Evolutionary conservation across 306 rosid genomes (phyloP), one percentile per base, ranked within the genome.

Genomic region (Rubus idaeus): DNA sequence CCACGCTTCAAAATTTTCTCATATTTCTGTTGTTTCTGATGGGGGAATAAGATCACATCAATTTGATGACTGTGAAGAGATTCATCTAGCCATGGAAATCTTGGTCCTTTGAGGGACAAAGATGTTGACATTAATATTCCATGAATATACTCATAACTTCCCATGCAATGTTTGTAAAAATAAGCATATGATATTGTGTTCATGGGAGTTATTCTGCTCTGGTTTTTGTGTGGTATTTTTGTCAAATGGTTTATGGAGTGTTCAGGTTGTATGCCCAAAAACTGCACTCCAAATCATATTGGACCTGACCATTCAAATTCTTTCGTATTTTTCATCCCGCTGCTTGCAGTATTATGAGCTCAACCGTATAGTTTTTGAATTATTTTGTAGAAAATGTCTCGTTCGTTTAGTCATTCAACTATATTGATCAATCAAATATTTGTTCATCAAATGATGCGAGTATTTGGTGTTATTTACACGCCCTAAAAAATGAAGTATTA

Each of bases 1-100:
- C 78, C 79, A 68, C 62, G 73, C 80, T 80, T 50, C 67, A 37
- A 53, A 78, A 47, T 73, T 82, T 84, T 80, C 46, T 40, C 73
- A 35, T 55, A 69, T 49, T 79, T 73, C 78, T 78, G 70, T 50
- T 71, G 57, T 66, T 70, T 73, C 39, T 12, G 77, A 74, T n/a
- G 64, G 82, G 71, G 81, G 82, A 75, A 73, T 88, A 76, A 84
- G 86, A 79, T 80, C 83, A 75, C 83, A 86, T 86, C 84, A 65
- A 70, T 78, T 79, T 55, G 88, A 84, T 85, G 72, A 62, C 70
- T 67, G n/a, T 21, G 65, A 77, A 55, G 84, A 60, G 68, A 68
- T 80, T 73, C 75, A 56, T 67, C 70, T 62, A 67, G 74, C 73
- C 78, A 62, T 73, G 79, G 87, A 66, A 71, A 64, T 26, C 1